Percentiles rank a stretch among this genome's conserved stretches.
Conservation (phyloP, 345 rosid species). For the Citrus mangshanensis region DNA sequence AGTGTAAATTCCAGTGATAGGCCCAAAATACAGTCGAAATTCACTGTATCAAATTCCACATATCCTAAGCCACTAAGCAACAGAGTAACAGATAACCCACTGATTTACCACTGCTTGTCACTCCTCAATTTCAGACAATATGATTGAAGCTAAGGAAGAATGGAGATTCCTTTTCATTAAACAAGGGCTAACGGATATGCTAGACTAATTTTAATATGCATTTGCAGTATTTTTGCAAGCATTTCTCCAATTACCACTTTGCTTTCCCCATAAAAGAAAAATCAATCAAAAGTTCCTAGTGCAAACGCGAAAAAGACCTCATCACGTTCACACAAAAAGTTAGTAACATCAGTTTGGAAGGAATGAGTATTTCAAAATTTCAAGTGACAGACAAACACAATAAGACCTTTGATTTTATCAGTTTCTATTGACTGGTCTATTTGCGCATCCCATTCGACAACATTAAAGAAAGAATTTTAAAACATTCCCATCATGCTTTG, state of each 20-base stretch:
- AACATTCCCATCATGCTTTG: background rate
- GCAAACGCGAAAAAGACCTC: background rate
- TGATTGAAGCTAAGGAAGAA: background rate
- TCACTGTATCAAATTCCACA: background rate
- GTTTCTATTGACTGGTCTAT: background rate
- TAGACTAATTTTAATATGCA: background rate
- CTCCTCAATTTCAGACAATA: background rate
- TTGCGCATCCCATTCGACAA: background rate
- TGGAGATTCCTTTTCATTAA: background rate
- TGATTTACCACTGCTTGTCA: background rate
- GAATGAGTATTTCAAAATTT: background rate
- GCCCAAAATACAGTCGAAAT: background rate
- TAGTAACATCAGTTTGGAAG: background rate
- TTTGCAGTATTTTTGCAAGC: background rate
- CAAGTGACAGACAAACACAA: background rate
- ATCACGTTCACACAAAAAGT: background rate
- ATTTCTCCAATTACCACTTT: background rate
- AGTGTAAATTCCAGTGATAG: background rate
- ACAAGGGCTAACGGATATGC: background rate
- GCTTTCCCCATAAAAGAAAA: background rate
- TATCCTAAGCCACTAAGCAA: background rate
- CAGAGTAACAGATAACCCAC: background rate
- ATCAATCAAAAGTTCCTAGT: background rate
- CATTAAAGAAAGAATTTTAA: background rate
- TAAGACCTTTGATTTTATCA: background rate